Percentiles rank a stretch among this genome's conserved stretches.
phyloP scores from a whole-genome alignment of 371 early-diverging fungal genomes.

The Mucor racemosus region DNA sequence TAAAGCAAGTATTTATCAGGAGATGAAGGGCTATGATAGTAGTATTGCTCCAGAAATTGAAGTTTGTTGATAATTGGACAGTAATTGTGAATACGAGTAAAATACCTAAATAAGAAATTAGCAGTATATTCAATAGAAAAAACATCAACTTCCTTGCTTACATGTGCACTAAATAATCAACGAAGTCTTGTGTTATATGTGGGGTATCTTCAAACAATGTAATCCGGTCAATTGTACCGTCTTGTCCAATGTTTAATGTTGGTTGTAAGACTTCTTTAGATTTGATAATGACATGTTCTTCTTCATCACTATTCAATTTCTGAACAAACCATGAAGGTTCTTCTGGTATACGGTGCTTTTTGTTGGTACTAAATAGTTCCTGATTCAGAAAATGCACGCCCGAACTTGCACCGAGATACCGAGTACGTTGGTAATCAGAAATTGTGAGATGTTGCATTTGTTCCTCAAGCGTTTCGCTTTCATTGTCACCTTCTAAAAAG shows the following conservation, averaged over 20 bases:
- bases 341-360: constrained; percentile 23
- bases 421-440: constrained; percentile 44
- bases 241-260: background rate
- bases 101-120: constrained; percentile 30
- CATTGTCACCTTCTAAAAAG: background rate
- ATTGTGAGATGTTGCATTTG: constrained; percentile 34
- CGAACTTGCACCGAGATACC: constrained; percentile 44
- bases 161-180: constrained; percentile 39
- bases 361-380: constrained; percentile 19
- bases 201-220: constrained; percentile 33
- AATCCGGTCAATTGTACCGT: constrained; percentile 14
- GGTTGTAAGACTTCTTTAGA: constrained; percentile 21
- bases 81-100: constrained; percentile 37
- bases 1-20: constrained; percentile 41
- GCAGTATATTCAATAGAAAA: too few relatives aligned
- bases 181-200: constrained; percentile 30
- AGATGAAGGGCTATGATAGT: constrained; percentile 38
- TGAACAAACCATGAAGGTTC: constrained; percentile 39
- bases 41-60: constrained; percentile 44
- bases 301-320: constrained; percentile 44
- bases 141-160: constrained; percentile 8
- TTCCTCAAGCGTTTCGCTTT: constrained; percentile 7
- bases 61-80: constrained; percentile 47
- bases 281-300: constrained; percentile 48
- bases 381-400: constrained; percentile 38